Percentiles rank a stretch among this genome's conserved stretches.
phyloP scores from a whole-genome alignment of 2,329 filamentous ascomycete genomes.

The Claviceps lovelessii region DNA sequence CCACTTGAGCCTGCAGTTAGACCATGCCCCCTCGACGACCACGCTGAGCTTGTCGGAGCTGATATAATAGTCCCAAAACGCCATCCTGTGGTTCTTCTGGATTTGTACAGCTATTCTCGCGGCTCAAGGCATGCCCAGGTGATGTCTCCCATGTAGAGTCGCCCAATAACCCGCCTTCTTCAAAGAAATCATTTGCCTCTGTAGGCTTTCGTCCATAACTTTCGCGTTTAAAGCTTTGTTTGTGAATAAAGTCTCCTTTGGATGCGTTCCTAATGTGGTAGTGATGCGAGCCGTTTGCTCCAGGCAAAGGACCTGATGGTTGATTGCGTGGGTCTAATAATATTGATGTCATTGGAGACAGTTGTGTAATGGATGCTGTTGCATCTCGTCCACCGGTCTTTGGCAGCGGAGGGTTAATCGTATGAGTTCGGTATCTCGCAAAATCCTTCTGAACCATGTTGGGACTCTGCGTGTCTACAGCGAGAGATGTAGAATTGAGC shows the following conservation, averaged over 20 bases:
- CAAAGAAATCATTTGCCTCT: conserved; percentile 41
- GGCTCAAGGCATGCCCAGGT: conserved; percentile 34
- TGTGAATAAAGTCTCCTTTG: conserved; percentile 35
- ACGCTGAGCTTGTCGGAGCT: conserved; percentile 43
- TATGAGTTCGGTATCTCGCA: conserved; percentile 23
- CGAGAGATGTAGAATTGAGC: conserved; percentile 47
- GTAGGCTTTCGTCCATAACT: conserved; percentile 19
- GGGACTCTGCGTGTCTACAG: conserved; percentile 40
- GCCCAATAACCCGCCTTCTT: conserved; percentile 35
- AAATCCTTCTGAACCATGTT: conserved; percentile 29
- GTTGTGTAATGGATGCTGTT: conserved; percentile 30
- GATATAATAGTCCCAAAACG: conserved; percentile 43
- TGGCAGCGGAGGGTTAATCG: neutral
- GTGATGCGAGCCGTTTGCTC: conserved; percentile 31
- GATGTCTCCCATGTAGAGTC: conserved; percentile 48
- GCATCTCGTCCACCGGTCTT: neutral
- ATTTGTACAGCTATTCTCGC: conserved; percentile 35
- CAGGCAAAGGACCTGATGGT: conserved; percentile 36
- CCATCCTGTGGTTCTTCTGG: conserved; percentile 36
- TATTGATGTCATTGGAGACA: conserved; percentile 57
- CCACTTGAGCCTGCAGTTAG: neutral
- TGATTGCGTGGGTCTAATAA: conserved; percentile 66
- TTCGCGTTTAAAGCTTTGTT: conserved; percentile 39
- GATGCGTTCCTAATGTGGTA: conserved; percentile 31
- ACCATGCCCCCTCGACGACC: conserved; percentile 31